Evolutionary conservation across 2,329 filamentous ascomycete genomes (phyloP).

Genomic region (Blumeria graminis): DNA sequence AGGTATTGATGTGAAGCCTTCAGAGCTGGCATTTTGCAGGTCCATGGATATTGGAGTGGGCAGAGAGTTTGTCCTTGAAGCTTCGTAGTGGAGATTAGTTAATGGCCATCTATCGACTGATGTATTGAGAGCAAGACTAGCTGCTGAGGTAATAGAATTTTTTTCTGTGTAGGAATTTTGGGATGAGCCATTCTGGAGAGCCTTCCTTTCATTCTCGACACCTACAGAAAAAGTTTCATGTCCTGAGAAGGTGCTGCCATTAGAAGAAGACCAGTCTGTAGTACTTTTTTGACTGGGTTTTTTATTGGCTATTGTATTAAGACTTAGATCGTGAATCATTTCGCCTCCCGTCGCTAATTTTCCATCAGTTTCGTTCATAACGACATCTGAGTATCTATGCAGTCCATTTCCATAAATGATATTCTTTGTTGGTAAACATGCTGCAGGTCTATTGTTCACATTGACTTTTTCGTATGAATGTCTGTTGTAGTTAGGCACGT

Average conservation of each 20-base stretch:
- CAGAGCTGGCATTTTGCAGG: too few relatives aligned
- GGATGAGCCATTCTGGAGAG: slow-evolving; percentile 10
- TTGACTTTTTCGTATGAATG: slow-evolving; percentile 14
- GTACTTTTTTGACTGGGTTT: slow-evolving; percentile 17
- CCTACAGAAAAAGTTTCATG: slow-evolving; percentile 4
- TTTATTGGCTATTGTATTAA: slow-evolving; percentile 29
- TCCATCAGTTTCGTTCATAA: slow-evolving; percentile 4
- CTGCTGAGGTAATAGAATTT: slow-evolving; percentile 6
- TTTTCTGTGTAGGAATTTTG: slow-evolving; percentile 11
- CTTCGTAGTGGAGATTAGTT: too few relatives aligned
- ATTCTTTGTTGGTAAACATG: slow-evolving; percentile 12
- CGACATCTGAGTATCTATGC: slow-evolving; percentile 13
- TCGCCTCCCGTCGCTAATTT: slow-evolving; percentile 12
- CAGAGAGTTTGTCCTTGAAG: too few relatives aligned
- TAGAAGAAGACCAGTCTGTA: slow-evolving; percentile 13
- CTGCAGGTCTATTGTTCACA: slow-evolving; percentile 12
- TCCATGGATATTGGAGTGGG: too few relatives aligned
- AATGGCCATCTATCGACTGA: too few relatives aligned
- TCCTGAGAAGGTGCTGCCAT: slow-evolving; percentile 13
- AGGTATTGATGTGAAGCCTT: too few relatives aligned
- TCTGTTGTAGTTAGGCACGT: slow-evolving; percentile 17
- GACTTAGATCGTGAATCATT: slow-evolving; percentile 22
- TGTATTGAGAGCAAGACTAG: too few relatives aligned
- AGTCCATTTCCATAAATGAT: slow-evolving; percentile 15
- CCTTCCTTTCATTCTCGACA: slow-evolving; percentile 13